Base-by-base conservation (phyloP, 2,329 filamentous ascomycete species). In the Verticillium klebahnii region DNA sequence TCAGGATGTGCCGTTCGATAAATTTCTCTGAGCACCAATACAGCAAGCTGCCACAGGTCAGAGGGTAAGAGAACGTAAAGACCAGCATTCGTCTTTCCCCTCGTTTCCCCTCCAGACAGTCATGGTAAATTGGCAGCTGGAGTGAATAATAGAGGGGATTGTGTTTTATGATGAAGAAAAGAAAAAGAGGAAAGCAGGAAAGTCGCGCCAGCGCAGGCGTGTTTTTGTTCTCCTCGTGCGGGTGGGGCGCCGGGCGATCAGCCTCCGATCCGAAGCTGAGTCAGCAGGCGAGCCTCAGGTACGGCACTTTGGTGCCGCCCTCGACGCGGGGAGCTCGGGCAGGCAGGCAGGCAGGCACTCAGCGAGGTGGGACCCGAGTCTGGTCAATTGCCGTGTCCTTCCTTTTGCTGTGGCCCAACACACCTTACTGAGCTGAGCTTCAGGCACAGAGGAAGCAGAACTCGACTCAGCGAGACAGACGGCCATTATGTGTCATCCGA, bases 71-170 rank as follows among this genome's bases (percentile, higher is more conserved):
- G 75, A 73, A 73, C 76, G 78, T 74, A 66, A 62, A 50, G 65
- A 62, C 71, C 62, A 60, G 61, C 59, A 17, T 80, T 74, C 61
- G 69, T 88, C 86, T 90, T 71, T 86, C 86, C 85, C 85, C 82
- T 86, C 83, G 78, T 89, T 89, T 89, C 87, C 87, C 87, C 86
- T 89, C 87, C 82, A 80, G 74, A 71, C 78, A 80, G 82, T 79
- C 83, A 79, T 78, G 73, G 77, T 75, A 74, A 72, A 78, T 76
- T 77, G 78, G 80, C 83, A 78, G 76, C 79, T 82, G 84, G 86
- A 89, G 86, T 89, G 86, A 89, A 90, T 89, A 89, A 90, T 89
- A 84, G 82, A 84, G 79, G 82, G 80, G 81, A 82, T 79, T 74
- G 63, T 68, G 68, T 69, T 73, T 72, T 73, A 69, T 75, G 71